Evolutionary conservation across 2,329 filamentous ascomycete species (phyloP), one percentile per base, ranked within the genome.

Genomic region (Verticillium alfalfae): DNA sequence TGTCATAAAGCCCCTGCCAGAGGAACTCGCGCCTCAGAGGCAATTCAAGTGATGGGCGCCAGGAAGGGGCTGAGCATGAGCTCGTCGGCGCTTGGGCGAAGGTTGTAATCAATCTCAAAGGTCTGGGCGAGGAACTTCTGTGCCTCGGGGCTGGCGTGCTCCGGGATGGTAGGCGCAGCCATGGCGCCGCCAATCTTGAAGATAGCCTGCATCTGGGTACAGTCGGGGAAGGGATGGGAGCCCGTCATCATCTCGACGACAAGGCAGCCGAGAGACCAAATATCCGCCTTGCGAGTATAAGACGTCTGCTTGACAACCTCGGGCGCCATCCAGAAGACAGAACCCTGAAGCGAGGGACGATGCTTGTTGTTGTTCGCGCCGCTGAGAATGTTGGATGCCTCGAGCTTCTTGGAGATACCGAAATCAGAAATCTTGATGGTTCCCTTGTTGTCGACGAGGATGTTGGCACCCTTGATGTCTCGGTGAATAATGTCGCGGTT

Each of bases 191-290:
- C 93, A 73, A 99, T 98, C 79, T 97, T 97, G 83, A 99, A 99
- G 71, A 99, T 97, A 63, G 95, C 95, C 74, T 99, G 95, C 65
- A 99, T 82, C 76, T 99, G 96, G 63, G 92, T 96, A 80, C 93
- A 97, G 77, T 97, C 94, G 0, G 95, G 95, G 82, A 97, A 97
- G 1, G 95, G 95, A 73, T 98, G 95, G 55, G 88, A 90, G 61
- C 95, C 95, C 13, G 95, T 98, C 83, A 98, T 97, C 95, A 99
- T 99, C 80, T 99, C 95, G 31, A 99, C 94, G 15, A 99, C 92
- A 59, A 99, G 81, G 74, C 95, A 99, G 38, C 95, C 95, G 31
- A 99, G 85, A 56, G 92, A 97, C 95, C 95, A 99, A 69, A 99
- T 99, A 71, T 99, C 95, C 15, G 95, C 95, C 79, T 98, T 98